These are phyloP conservation scores for Suillus hirtellus DNA, from an alignment of 768 basidiomycete species.

Conservation along the genomic window DNA sequence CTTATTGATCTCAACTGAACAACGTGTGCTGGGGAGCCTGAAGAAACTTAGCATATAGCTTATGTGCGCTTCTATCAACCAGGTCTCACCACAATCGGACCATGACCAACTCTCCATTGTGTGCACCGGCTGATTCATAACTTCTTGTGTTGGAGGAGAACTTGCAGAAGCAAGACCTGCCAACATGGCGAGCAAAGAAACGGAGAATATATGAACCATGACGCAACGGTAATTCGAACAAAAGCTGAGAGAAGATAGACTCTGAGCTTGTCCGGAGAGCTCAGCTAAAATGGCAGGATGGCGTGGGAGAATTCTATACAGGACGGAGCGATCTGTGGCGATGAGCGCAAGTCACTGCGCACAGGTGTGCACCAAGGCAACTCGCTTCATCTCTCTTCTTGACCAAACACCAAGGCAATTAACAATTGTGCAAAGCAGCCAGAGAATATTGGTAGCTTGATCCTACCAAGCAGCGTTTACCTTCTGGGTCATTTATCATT, in stretches of 20 bases:
- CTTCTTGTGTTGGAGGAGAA: conserved; percentile 30
- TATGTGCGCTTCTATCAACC: conserved; percentile 13
- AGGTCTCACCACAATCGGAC: conserved; percentile 67
- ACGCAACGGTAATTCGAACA: conserved; percentile 14
- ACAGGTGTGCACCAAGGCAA: conserved; percentile 1
- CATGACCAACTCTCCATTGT: conserved; percentile 62
- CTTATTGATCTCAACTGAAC: conserved; percentile 70
- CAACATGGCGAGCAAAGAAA: conserved; percentile 32
- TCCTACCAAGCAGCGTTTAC: neutral
- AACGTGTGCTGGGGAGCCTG: conserved; percentile 47
- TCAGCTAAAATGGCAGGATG: conserved; percentile 18
- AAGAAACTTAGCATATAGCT: conserved; percentile 11
- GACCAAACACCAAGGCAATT: conserved; percentile 4
- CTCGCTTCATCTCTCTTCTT: neutral
- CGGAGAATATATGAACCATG: conserved; percentile 31
- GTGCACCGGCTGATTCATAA: conserved; percentile 30
- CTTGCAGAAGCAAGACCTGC: conserved; percentile 27
- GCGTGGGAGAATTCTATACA: conserved; percentile 22
- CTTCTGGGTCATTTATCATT: neutral
- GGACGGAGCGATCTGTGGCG: conserved; percentile 8
- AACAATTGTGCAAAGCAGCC: neutral
- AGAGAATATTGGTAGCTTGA: too few relatives aligned
- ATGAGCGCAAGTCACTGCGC: neutral
- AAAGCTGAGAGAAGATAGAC: conserved; percentile 1
- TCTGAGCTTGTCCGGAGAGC: conserved; percentile 19